Base-by-base conservation (phyloP, 148 eudicot species). In the Chenopodium quinoa region DNA sequence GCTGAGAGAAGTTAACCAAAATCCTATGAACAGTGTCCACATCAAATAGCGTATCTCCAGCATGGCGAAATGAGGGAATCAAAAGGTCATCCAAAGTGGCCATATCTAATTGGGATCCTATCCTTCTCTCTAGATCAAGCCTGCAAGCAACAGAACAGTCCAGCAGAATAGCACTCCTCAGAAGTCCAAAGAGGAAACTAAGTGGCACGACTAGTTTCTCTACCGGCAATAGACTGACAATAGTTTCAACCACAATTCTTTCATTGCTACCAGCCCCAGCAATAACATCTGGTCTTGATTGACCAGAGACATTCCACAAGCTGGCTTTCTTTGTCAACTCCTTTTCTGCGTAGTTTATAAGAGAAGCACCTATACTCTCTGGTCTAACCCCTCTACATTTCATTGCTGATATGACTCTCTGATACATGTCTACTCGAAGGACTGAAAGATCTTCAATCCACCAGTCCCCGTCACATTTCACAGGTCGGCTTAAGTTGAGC, bases 301-400 rank as follows among this genome's bases (percentile, higher is more conserved):
- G 89, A 46, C 80, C 81, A 0, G 88, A 56, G 40, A 73, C 75
- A 79, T 89, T 90, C 93, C 91, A 90, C 23, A 84, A 81, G 78
- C 87, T 86, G 56, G 92, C 87, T 83, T 89, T 92, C 71, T 91
- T 95, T 0, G 90, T 87, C 79, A 96, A 68, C 83, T 91, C 94
- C 73, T 88, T 90, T 44, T 92, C 88, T 7, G 99, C 97, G 74
- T 93, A 96, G 31, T 86, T 92, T 63, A 92, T 84, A 14, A 96
- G 94, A 1, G 98, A 92, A 14, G 95, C 93, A 0, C 93, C 98
- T 7, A 96, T 89, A 76, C 98, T 96, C 79, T 96, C 99, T 1
- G 99, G 94, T 58, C 98, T 80, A 12, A 96, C 97, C 25, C 99
- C 99, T 76, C 97, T 89, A 34, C 97, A 96, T 84, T 93, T 96